A percentile compares a stretch with the other conserved stretches of the same genome.
phyloP scores from a whole-genome alignment of 1,284 basidiomycete genomes.

The Irpex sp. region DNA sequence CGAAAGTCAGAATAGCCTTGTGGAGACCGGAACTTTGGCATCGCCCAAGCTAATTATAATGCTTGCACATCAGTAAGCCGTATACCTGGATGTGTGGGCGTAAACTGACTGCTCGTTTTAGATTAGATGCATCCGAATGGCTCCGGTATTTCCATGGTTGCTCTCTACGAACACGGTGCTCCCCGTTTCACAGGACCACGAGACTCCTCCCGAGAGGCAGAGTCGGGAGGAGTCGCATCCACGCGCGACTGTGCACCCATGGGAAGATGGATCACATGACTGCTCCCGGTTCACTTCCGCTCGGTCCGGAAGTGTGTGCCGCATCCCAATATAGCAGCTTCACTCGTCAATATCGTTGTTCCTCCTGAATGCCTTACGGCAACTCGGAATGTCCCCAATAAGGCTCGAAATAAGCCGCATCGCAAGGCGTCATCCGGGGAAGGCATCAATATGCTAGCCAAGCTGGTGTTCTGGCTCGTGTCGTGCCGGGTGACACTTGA shows the following conservation, averaged over 20 bases:
- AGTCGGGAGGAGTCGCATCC: background rate
- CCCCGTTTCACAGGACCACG: background rate
- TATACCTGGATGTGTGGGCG: background rate
- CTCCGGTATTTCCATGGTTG: background rate
- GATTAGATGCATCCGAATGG: background rate
- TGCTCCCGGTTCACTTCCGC: background rate
- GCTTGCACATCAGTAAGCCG: background rate
- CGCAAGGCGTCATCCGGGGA: background rate
- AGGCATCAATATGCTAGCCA: background rate
- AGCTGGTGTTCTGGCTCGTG: background rate
- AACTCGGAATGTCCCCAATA: background rate
- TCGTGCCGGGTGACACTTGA: background rate
- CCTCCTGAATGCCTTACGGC: background rate
- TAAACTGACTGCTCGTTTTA: background rate
- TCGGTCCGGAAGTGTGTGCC: background rate
- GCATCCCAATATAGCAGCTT: background rate
- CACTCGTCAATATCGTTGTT: background rate
- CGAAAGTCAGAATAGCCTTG: background rate
- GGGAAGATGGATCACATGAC: background rate
- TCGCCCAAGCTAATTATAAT: background rate
- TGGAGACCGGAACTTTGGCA: background rate
- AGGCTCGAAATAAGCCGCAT: background rate
- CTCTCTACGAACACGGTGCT: background rate
- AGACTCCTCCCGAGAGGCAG: background rate
- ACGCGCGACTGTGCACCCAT: background rate